Conservation (phyloP, 1,284 basidiomycete species). For the Gymnopus androsaceus region DNA sequence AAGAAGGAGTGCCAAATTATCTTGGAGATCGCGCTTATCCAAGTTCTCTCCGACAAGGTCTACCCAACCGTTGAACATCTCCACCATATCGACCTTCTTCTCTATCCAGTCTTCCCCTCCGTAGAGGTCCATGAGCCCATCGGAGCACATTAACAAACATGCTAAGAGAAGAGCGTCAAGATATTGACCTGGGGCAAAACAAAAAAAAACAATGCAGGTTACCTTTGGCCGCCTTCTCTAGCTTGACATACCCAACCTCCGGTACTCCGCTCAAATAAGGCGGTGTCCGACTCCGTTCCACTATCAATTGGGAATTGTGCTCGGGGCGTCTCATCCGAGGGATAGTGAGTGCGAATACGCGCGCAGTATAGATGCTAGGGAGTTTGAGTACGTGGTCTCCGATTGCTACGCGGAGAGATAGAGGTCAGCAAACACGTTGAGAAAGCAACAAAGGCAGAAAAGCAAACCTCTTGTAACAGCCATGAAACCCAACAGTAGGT, state of each 20-base stretch:
- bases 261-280: slow-evolving; percentile 32
- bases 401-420: slow-evolving; percentile 31
- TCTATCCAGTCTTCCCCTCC: slow-evolving; percentile 1
- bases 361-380: slow-evolving; percentile 33
- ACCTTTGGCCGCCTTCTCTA: slow-evolving; percentile 1
- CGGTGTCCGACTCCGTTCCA: slow-evolving; percentile 30
- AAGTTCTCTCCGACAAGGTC: background rate
- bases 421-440: background rate
- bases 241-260: slow-evolving; percentile 28
- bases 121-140: slow-evolving; percentile 26
- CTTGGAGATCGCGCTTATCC: background rate
- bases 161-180: background rate
- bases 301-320: slow-evolving; percentile 20
- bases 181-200: background rate
- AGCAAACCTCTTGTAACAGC: slow-evolving; percentile 38
- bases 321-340: slow-evolving; percentile 20
- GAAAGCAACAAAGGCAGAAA: slow-evolving; percentile 1
- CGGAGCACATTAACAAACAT: slow-evolving; percentile 24
- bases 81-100: background rate
- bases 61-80: background rate
- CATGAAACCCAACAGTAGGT: slow-evolving; percentile 33
- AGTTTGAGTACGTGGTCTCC: slow-evolving; percentile 40
- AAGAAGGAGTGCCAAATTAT: slow-evolving; percentile 26
- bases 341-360: slow-evolving; percentile 32
- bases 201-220: too few species aligned